phyloP scores from a whole-genome alignment of 768 basidiomycete genomes.

The Mycena belliarum region DNA sequence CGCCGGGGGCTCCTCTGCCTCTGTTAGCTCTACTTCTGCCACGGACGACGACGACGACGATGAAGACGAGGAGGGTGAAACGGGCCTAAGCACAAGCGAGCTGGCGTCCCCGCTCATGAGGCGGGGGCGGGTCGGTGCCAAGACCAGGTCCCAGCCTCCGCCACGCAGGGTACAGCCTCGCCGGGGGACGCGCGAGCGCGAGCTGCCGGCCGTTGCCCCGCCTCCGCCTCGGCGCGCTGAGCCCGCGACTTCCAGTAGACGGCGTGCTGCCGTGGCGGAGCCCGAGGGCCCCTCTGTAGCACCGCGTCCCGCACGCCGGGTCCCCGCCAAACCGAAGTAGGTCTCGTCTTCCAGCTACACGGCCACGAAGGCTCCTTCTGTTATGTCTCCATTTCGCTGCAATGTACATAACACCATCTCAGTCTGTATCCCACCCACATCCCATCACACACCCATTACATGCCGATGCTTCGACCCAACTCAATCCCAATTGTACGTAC shows the following conservation, averaged over 20 bases:
- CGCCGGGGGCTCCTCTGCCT: not conserved
- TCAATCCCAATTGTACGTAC: not conserved
- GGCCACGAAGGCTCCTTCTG: too few relatives aligned
- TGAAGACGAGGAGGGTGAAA: not conserved
- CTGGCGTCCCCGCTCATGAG: constrained; percentile 9
- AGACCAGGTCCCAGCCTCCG: too few relatives aligned
- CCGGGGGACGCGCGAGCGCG: not conserved
- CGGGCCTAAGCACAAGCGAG: constrained; percentile 2
- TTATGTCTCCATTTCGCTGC: not conserved
- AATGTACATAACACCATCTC: not conserved
- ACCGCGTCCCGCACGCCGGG: not conserved
- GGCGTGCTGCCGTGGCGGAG: too few relatives aligned
- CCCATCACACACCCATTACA: too few relatives aligned
- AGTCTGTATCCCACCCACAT: not conserved
- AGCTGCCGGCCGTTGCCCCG: not conserved
- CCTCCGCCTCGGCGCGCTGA: not conserved
- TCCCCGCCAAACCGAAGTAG: not conserved
- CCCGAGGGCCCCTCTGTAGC: not conserved
- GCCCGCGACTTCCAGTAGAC: too few relatives aligned
- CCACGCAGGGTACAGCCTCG: constrained; percentile 16
- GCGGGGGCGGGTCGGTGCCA: constrained; percentile 10
- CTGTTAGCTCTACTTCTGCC: not conserved
- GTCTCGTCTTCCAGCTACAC: not conserved
- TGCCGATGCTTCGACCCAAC: not conserved
- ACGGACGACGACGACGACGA: not conserved